phyloP scores from a whole-genome alignment of 2,329 filamentous ascomycete species.

The Fusarium lateritium region DNA sequence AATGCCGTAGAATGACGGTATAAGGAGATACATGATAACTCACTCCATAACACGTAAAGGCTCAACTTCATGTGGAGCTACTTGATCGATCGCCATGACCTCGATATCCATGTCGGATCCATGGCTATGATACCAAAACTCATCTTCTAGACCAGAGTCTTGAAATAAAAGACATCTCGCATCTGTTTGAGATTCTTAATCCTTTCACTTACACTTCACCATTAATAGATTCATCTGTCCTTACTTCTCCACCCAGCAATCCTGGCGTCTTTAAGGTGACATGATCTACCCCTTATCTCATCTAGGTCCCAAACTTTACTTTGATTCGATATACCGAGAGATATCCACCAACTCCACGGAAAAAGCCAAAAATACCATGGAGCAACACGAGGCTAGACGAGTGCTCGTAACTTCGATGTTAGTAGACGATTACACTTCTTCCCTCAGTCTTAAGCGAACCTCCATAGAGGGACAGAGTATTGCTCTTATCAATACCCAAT shows the following conservation, averaged over 20 bases:
- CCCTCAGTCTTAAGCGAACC: too few relatives aligned
- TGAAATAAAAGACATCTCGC: constrained; percentile 39
- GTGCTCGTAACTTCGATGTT: background rate
- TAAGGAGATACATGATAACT: background rate
- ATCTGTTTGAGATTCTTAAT: constrained; percentile 35
- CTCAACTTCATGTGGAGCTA: constrained; percentile 8
- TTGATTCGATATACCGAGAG: background rate
- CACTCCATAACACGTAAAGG: background rate
- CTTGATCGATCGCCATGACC: constrained; percentile 23
- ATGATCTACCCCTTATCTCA: constrained; percentile 34
- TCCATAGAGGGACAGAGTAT: too few relatives aligned
- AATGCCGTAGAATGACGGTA: constrained; percentile 11
- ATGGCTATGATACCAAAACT: background rate
- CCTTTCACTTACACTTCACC: constrained; percentile 14
- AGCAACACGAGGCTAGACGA: constrained; percentile 1
- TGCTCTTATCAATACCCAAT: background rate
- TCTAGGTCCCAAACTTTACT: background rate
- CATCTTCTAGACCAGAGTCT: background rate
- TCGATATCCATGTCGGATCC: constrained; percentile 9
- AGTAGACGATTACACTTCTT: background rate
- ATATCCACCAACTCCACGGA: background rate
- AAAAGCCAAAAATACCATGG: background rate
- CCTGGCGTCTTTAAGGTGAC: constrained; percentile 12
- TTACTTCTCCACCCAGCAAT: constrained; percentile 3
- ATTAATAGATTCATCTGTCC: constrained; percentile 20